A percentile compares a stretch with the other conserved stretches of the same genome.
Evolutionary conservation across 2,329 filamentous ascomycete genomes (phyloP).

Genomic region (Exophiala phaeomuriformis): DNA sequence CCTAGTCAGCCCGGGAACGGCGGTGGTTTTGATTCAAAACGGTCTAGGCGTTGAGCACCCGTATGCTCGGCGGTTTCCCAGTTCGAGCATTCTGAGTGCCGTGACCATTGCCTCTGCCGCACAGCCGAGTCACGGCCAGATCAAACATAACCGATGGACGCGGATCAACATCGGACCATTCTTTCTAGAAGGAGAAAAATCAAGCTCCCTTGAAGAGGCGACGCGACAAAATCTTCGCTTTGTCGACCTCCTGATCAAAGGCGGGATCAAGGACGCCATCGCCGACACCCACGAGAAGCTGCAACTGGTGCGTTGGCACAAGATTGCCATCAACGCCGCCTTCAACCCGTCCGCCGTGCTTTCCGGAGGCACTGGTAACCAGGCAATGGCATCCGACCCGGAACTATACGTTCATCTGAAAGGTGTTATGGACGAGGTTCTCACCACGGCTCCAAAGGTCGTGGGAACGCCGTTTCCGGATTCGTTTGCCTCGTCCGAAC

Average conservation of each 20-base stretch:
- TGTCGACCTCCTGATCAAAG: slow-evolving; percentile 42
- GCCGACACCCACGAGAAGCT: slow-evolving; percentile 58
- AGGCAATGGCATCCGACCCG: slow-evolving; percentile 57
- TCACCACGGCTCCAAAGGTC: slow-evolving; percentile 56
- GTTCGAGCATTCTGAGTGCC: slow-evolving; percentile 55
- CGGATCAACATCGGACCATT: slow-evolving; percentile 63
- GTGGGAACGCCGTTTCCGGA: slow-evolving; percentile 55
- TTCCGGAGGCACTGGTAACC: slow-evolving; percentile 57
- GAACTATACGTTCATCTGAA: slow-evolving; percentile 56
- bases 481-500: slow-evolving; percentile 55
- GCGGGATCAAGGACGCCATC: slow-evolving; percentile 59
- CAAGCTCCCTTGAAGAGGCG: slow-evolving; percentile 28
- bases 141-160: slow-evolving; percentile 68
- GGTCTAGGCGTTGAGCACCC: slow-evolving; percentile 63
- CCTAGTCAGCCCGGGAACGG: slow-evolving; percentile 48
- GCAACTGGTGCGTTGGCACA: slow-evolving; percentile 67
- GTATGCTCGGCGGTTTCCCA: slow-evolving; percentile 56
- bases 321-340: slow-evolving; percentile 67
- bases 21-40: slow-evolving; percentile 63
- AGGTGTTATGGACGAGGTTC: slow-evolving; percentile 64
- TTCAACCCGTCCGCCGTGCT: slow-evolving; percentile 68
- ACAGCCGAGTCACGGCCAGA: slow-evolving; percentile 54
- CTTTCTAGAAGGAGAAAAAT: slow-evolving; percentile 41
- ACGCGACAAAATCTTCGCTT: slow-evolving; percentile 35
- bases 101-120: slow-evolving; percentile 64